Base-by-base conservation (phyloP, 108 stramenopile genomes). In the Cyclotella cryptica region DNA sequence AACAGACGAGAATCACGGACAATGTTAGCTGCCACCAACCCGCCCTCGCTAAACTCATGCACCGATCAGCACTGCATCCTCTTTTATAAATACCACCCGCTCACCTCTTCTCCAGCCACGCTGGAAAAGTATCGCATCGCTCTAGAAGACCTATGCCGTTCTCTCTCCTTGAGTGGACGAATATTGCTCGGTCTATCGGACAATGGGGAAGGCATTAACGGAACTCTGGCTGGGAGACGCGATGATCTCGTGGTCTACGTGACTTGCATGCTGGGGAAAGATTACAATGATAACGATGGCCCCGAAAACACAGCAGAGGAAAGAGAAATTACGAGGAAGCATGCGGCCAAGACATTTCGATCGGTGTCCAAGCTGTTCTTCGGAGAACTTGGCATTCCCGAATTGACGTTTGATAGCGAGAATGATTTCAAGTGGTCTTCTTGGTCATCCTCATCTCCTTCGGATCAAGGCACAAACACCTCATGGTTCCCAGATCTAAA, bases 71-170 rank as follows among this genome's bases (percentile, higher is more conserved):
- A 74, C 68, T 81, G 80, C 61, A 88, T 96, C 57, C 86, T 96
- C 53, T 96, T 93, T 44, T 96, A 96, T 85, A 88, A 89, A 66
- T 96, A 93, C 62, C 87, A 88, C 43, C 90, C 91, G 9, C 78
- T 96, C 12, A 87, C 89, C 0, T 59, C 77, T 24, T 64, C 85
- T 42, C 69, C 22, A 17, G 52, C 59, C 14, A 42, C 80, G 1
- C 81, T 89, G 13, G 83, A 88, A 60, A 10, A 67, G 18, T 90
- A 89, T 62, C 88, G 88, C 19, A 42, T 43, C 10, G 86, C 89
- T 18, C 69, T 88, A 54, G 83, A 89, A 57, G 57, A 69, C n/a
- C 74, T 93, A 26, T 92, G 92, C 59, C 57, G 22, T 18, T 53
- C 75, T 3, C 75, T 93, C n/a, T 10, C 82, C 1, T 57, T 96